phyloP scores from a whole-genome alignment of 139 green algal genomes.

The Yamagishiella unicocca region DNA sequence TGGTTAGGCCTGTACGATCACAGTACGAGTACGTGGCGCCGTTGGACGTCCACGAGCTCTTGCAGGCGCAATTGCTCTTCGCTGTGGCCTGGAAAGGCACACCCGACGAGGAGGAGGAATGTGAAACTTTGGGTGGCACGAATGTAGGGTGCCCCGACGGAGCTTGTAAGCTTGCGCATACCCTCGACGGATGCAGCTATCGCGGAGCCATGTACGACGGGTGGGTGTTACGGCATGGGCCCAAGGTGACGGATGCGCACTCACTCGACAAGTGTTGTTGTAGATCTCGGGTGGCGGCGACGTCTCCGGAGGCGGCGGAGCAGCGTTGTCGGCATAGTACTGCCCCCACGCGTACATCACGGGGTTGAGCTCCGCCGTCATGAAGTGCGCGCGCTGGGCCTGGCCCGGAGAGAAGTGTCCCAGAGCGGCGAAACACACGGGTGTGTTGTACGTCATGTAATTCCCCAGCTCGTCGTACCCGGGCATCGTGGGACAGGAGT shows the following conservation, averaged over 20 bases:
- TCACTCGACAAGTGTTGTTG: constrained; percentile 13
- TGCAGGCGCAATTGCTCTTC: constrained; percentile 20
- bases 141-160: no score
- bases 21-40: background rate
- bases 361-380: constrained; percentile 18
- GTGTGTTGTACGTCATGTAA: no score
- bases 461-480: constrained; percentile 44
- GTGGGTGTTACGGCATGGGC: background rate
- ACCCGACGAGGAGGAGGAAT: background rate
- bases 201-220: background rate
- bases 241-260: background rate
- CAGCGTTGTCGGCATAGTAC: background rate
- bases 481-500: no score
- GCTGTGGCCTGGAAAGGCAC: background rate
- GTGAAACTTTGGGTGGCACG: background rate
- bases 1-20: background rate
- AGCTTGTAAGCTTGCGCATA: no score
- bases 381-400: background rate
- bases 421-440: constrained; percentile 25
- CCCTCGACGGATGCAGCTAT: background rate
- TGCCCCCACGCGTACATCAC: constrained; percentile 12
- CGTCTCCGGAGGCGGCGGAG: background rate
- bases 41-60: background rate
- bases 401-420: background rate
- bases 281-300: constrained; percentile 3